These are phyloP conservation scores for Colletotrichum sp. DNA, from an alignment of 2,329 filamentous ascomycete species.

Conservation along the genomic window DNA sequence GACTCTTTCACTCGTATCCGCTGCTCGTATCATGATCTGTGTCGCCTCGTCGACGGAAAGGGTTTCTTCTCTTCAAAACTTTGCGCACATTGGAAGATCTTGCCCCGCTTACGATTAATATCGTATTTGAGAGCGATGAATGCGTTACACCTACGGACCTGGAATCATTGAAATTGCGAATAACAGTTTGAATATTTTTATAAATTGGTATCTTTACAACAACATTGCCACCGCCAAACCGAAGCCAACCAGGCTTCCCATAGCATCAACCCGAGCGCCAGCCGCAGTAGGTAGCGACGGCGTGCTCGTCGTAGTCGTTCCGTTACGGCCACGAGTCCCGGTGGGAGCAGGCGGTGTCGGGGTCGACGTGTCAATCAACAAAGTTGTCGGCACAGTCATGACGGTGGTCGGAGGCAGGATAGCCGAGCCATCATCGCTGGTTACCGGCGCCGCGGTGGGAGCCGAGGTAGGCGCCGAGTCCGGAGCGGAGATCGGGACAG, in stretches of 20 bases:
- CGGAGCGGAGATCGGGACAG: background rate
- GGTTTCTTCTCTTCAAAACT: accelerated
- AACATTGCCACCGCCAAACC: background rate
- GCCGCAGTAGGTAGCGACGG: background rate
- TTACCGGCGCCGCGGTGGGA: background rate
- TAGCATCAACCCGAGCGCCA: background rate
- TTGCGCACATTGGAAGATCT: accelerated
- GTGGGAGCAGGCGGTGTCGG: constrained; percentile 1
- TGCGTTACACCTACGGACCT: too few relatives aligned
- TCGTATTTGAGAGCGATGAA: background rate
- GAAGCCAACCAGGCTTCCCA: background rate
- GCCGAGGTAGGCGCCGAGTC: background rate
- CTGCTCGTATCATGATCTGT: background rate
- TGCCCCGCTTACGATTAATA: accelerated
- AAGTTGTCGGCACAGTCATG: background rate
- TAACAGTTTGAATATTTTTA: background rate
- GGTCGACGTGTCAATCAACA: constrained; percentile 6
- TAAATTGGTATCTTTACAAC: background rate
- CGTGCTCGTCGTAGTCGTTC: background rate
- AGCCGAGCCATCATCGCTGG: background rate
- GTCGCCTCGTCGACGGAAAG: too few relatives aligned
- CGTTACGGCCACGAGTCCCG: background rate
- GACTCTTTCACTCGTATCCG: background rate
- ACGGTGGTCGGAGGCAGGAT: constrained; percentile 3
- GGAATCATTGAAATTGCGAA: too few relatives aligned